Conservation (phyloP, 2,329 filamentous ascomycete genomes). For the Fusarium camptoceras region DNA sequence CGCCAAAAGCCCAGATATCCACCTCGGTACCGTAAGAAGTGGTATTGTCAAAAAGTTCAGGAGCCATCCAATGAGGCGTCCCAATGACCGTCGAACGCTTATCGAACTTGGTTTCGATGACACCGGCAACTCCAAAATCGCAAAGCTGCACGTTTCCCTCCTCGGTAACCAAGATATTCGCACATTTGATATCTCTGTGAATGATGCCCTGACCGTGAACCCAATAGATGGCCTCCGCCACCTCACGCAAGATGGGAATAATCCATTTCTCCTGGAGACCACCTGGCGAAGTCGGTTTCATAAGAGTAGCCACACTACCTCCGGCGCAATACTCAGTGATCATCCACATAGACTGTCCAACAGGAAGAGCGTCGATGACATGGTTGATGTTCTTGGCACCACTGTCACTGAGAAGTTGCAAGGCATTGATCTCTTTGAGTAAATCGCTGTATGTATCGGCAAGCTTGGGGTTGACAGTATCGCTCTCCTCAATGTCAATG, state of each 20-base stretch:
- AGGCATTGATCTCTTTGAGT: slow-evolving; percentile 74
- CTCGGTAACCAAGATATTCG: slow-evolving; percentile 84
- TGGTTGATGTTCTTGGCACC: slow-evolving; percentile 84
- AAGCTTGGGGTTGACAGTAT: slow-evolving; percentile 73
- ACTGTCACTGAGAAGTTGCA: slow-evolving; percentile 78
- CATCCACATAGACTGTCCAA: slow-evolving; percentile 87
- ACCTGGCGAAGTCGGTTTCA: slow-evolving; percentile 74
- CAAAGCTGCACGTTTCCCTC: slow-evolving; percentile 82
- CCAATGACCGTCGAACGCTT: slow-evolving; percentile 86
- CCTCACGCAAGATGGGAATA: slow-evolving; percentile 74
- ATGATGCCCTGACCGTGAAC: slow-evolving; percentile 77
- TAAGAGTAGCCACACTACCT: slow-evolving; percentile 80
- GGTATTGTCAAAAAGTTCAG: slow-evolving; percentile 76
- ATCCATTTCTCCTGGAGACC: slow-evolving; percentile 79
- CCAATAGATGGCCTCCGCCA: slow-evolving; percentile 74
- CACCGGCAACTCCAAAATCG: slow-evolving; percentile 85
- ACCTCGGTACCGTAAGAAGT: slow-evolving; percentile 77
- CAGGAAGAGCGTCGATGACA: slow-evolving; percentile 81
- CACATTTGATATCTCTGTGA: slow-evolving; percentile 78
- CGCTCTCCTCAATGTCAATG: slow-evolving; percentile 83
- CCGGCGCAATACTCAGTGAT: slow-evolving; percentile 88
- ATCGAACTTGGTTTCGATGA: slow-evolving; percentile 79
- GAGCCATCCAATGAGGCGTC: slow-evolving; percentile 89
- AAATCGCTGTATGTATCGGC: slow-evolving; percentile 77
- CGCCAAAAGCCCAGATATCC: slow-evolving; percentile 88